A percentile compares a stretch with the other conserved stretches of the same genome.
phyloP scores from a whole-genome alignment of 768 basidiomycete species.

The Amanita polypyramis region DNA sequence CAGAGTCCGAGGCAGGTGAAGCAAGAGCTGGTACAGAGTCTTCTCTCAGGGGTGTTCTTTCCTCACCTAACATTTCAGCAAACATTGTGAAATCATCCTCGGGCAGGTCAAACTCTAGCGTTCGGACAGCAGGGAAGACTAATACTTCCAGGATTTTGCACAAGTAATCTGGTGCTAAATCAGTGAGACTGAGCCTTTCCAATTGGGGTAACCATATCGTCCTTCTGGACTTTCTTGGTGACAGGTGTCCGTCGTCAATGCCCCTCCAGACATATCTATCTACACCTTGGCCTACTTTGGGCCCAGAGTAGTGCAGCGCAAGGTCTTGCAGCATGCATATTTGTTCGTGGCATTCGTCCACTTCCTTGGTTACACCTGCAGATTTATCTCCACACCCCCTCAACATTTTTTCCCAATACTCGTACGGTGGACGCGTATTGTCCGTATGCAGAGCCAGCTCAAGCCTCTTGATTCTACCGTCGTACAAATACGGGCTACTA shows the following conservation, averaged over 20 bases:
- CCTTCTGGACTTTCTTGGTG: neutral
- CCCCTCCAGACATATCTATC: conserved; percentile 26
- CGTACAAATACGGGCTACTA: conserved; percentile 35
- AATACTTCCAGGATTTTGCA: conserved; percentile 35
- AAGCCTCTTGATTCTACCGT: conserved; percentile 29
- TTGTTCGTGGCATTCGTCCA: neutral
- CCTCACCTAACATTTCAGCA: conserved; percentile 25
- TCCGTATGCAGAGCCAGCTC: conserved; percentile 54
- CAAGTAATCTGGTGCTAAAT: conserved; percentile 47
- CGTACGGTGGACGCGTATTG: conserved; percentile 44
- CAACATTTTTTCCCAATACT: conserved; percentile 46
- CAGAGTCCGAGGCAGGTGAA: conserved; percentile 1
- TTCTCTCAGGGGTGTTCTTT: conserved; percentile 1
- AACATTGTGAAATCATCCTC: conserved; percentile 44
- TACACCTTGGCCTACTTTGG: conserved; percentile 24
- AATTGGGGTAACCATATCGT: conserved; percentile 26
- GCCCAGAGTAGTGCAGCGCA: conserved; percentile 53
- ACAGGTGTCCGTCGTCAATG: conserved; percentile 15
- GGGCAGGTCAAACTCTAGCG: conserved; percentile 40
- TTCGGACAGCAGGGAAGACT: conserved; percentile 30
- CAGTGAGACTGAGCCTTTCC: conserved; percentile 36
- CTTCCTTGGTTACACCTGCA: neutral
- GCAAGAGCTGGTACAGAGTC: neutral
- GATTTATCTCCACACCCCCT: conserved; percentile 20
- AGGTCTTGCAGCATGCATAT: conserved; percentile 29